Conservation (phyloP, 2,329 filamentous ascomycete genomes). For the Leptodontidium sp. region DNA sequence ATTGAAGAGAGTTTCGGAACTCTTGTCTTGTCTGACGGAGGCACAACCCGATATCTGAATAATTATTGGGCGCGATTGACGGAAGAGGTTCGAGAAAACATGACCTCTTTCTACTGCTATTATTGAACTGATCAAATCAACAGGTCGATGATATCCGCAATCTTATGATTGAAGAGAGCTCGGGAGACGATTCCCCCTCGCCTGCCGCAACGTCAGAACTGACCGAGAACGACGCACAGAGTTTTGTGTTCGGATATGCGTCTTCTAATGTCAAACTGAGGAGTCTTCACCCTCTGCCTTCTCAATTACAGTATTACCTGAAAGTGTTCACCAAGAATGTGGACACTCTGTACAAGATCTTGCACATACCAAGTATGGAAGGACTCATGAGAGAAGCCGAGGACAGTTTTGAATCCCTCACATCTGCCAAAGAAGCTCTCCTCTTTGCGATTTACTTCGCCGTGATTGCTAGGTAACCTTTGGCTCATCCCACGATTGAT, state of each 20-base stretch:
- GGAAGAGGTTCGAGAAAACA: conserved; percentile 53
- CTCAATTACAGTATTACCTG: conserved; percentile 62
- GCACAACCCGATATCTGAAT: conserved; percentile 54
- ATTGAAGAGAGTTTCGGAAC: conserved; percentile 55
- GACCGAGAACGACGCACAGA: conserved; percentile 47
- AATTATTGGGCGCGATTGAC: conserved; percentile 64
- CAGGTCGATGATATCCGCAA: conserved; percentile 19
- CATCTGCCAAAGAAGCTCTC: conserved; percentile 55
- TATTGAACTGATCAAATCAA: background rate
- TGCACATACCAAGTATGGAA: conserved; percentile 56
- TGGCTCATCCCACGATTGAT: background rate
- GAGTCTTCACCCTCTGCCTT: conserved; percentile 59
- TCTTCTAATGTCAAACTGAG: conserved; percentile 45
- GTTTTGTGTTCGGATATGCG: conserved; percentile 59
- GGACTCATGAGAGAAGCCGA: conserved; percentile 46
- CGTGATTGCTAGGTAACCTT: conserved; percentile 50
- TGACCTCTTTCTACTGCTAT: background rate
- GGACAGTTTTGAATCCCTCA: conserved; percentile 42
- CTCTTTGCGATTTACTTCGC: conserved; percentile 66
- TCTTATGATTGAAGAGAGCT: conserved; percentile 3
- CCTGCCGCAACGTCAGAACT: conserved; percentile 45
- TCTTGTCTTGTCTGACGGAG: conserved; percentile 55
- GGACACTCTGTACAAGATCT: conserved; percentile 53
- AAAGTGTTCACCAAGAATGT: conserved; percentile 61
- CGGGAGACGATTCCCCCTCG: conserved; percentile 1